Evolutionary conservation across 2,329 filamentous ascomycete genomes (phyloP).

Genomic region (Penicillium polonicum): DNA sequence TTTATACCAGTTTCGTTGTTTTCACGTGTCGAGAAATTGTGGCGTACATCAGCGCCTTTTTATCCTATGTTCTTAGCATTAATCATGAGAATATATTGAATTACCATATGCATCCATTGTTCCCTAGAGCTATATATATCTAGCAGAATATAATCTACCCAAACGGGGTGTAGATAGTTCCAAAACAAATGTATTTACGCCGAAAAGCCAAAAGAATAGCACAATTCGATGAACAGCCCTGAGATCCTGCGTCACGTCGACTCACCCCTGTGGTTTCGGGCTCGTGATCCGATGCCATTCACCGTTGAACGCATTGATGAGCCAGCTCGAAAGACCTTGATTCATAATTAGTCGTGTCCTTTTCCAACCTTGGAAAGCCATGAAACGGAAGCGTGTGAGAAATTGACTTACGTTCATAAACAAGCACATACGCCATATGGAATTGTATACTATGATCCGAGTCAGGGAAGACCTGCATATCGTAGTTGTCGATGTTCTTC

Average conservation of each 20-base stretch:
- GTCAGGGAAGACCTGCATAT: conserved; percentile 94
- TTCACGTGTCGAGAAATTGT: neutral
- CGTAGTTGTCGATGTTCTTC: conserved; percentile 82
- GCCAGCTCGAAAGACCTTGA: conserved; percentile 65
- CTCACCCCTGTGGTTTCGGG: conserved; percentile 46
- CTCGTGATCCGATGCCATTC: conserved; percentile 71
- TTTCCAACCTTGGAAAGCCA: neutral
- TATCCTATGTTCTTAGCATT: neutral
- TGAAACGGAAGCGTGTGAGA: neutral
- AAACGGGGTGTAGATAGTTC: neutral
- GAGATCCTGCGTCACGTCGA: conserved; percentile 30
- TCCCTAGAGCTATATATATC: neutral
- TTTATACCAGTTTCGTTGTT: conserved; percentile 1
- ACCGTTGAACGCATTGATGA: conserved; percentile 96
- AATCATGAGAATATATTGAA: neutral
- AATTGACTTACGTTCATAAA: conserved; percentile 76
- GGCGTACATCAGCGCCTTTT: neutral
- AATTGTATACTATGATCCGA: conserved; percentile 94
- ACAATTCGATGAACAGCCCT: conserved; percentile 15
- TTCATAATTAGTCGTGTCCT: conserved; percentile 1
- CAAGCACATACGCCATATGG: conserved; percentile 85
- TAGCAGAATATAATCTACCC: neutral
- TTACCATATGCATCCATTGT: conserved; percentile 1
- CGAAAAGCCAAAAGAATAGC: conserved; percentile 4
- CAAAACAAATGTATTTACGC: neutral